These are phyloP conservation scores for Ambrosia hybrid DNA, from an alignment of 140 eudicot genomes.

Conservation along the genomic window DNA sequence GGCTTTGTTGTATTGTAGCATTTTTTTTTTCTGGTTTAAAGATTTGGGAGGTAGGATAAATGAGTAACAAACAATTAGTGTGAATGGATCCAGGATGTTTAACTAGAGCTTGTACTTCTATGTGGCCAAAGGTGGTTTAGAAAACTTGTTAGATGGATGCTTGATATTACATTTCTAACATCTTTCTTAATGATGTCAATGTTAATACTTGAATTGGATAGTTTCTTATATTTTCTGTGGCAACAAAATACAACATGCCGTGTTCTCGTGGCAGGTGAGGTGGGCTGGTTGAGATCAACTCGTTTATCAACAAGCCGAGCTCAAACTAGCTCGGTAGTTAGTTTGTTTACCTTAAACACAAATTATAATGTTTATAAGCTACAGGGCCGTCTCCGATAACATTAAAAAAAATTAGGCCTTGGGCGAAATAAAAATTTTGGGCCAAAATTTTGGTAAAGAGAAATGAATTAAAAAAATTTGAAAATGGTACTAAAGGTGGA, in stretches of 20 bases:
- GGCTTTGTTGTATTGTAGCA: conserved; percentile 27
- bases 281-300: no score
- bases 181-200: background rate
- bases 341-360: no score
- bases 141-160: conserved; percentile 28
- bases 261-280: no score
- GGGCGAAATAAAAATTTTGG: no score
- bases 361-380: no score
- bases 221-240: background rate
- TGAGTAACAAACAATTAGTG: conserved; percentile 18
- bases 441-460: no score
- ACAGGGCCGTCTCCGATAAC: no score
- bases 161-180: conserved; percentile 13
- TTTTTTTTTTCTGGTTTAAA: background rate
- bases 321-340: no score
- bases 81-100: conserved; percentile 32
- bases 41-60: conserved; percentile 19
- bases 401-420: no score
- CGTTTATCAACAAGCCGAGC: no score
- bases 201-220: background rate
- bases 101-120: conserved; percentile 27
- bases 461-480: no score
- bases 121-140: conserved; percentile 16
- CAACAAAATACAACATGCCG: background rate
- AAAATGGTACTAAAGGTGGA: no score